Conservation (phyloP, 2,329 filamentous ascomycete genomes). For the Zymoseptoria passerinii region DNA sequence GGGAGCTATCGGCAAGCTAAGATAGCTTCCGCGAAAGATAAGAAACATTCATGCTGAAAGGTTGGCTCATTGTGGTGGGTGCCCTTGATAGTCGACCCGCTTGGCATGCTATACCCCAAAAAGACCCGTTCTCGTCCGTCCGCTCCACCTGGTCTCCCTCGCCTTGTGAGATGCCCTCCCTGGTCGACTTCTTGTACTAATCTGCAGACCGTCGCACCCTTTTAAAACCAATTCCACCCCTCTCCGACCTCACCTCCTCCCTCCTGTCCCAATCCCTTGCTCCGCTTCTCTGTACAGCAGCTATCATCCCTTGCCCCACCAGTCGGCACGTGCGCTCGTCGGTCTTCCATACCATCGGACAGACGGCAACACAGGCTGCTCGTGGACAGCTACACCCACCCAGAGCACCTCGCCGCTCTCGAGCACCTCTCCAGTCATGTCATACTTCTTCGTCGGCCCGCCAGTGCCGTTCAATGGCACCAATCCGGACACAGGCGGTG, state of each 20-base stretch:
- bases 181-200: background rate
- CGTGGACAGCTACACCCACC: background rate
- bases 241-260: background rate
- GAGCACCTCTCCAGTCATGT: conserved; percentile 31
- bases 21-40: background rate
- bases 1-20: background rate
- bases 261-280: background rate
- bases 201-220: background rate
- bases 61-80: background rate
- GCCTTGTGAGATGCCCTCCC: background rate
- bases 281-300: background rate
- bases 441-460: conserved; percentile 41
- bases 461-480: conserved; percentile 45
- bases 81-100: background rate
- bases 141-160: background rate
- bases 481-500: conserved; percentile 58
- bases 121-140: conserved; percentile 1
- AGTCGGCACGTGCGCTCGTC: background rate
- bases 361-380: background rate
- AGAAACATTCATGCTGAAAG: background rate
- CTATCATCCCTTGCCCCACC: background rate
- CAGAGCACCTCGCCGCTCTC: background rate
- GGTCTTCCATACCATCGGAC: background rate
- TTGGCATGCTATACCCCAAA: background rate
- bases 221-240: background rate